Conservation (phyloP, 2,329 filamentous ascomycete genomes). For the Penicillium rolfsii region DNA sequence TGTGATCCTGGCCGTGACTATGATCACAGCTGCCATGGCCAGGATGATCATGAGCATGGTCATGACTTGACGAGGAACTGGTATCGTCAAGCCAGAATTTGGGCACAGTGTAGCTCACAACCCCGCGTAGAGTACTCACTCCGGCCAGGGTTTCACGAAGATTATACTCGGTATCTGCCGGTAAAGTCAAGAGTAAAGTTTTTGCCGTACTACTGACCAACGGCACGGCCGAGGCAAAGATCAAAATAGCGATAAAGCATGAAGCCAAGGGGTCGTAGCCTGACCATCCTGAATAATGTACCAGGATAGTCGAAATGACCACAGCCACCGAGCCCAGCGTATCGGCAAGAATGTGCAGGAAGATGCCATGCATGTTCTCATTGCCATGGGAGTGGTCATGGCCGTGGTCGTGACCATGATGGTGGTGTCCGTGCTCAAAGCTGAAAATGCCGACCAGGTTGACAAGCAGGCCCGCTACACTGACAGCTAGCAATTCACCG, state of each 20-base stretch:
- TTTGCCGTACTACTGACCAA: slow-evolving; percentile 83
- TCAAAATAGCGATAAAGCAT: slow-evolving; percentile 88
- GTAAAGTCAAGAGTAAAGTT: slow-evolving; percentile 79
- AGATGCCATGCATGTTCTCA: slow-evolving; percentile 98
- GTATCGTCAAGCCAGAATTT: slow-evolving; percentile 90
- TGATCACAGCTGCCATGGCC: slow-evolving; percentile 33
- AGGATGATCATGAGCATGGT: slow-evolving; percentile 36
- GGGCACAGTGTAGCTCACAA: slow-evolving; percentile 81
- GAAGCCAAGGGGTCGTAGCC: slow-evolving; percentile 95
- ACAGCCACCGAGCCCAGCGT: slow-evolving; percentile 93
- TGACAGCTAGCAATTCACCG: slow-evolving; percentile 85
- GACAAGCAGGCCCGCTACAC: slow-evolving; percentile 80
- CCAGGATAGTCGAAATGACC: slow-evolving; percentile 85
- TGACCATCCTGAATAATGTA: slow-evolving; percentile 84
- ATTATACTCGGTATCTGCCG: slow-evolving; percentile 82
- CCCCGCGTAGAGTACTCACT: slow-evolving; percentile 78
- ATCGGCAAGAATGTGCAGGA: slow-evolving; percentile 91
- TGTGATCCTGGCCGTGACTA: slow-evolving; percentile 37
- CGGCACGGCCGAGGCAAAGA: slow-evolving; percentile 88
- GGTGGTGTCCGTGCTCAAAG: slow-evolving; percentile 70
- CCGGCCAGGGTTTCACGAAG: slow-evolving; percentile 84
- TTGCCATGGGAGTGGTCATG: slow-evolving; percentile 68
- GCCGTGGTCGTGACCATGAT: slow-evolving; percentile 54
- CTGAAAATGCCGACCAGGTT: slow-evolving; percentile 91
- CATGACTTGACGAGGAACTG: slow-evolving; percentile 44